phyloP scores from a whole-genome alignment of 2,329 filamentous ascomycete species.

The Diaporthe sp. region DNA sequence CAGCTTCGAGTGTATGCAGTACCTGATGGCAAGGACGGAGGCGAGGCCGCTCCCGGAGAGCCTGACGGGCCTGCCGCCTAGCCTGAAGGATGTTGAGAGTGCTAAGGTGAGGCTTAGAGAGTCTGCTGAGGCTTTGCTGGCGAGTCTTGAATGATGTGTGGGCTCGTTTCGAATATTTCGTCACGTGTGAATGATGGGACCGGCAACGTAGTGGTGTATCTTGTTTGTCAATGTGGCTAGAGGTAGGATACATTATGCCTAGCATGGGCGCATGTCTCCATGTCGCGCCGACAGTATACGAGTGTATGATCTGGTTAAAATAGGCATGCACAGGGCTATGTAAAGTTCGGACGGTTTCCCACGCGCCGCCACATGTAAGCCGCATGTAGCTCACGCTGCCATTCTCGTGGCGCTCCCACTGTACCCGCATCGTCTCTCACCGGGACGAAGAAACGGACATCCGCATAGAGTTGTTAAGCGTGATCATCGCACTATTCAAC shows the following conservation, averaged over 20 bases:
- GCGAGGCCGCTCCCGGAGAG: slow-evolving; percentile 4
- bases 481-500: background rate
- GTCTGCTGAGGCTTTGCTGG: slow-evolving; percentile 20
- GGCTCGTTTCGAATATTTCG: too few relatives aligned
- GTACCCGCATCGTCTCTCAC: too few relatives aligned
- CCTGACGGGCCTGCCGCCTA: slow-evolving; percentile 31
- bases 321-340: background rate
- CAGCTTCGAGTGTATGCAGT: slow-evolving; percentile 23
- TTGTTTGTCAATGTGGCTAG: too few relatives aligned
- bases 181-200: background rate
- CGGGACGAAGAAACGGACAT: accelerated
- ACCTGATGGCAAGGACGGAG: slow-evolving; percentile 14
- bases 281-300: background rate
- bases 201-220: too few relatives aligned
- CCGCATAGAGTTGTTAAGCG: accelerated
- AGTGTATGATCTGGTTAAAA: background rate
- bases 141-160: background rate
- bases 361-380: background rate
- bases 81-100: slow-evolving; percentile 20
- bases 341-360: too few relatives aligned
- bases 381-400: background rate
- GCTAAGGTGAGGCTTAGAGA: slow-evolving; percentile 26
- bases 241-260: background rate
- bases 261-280: background rate
- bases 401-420: background rate